Evolutionary conservation across 2,329 filamentous ascomycete species (phyloP).

Genomic region (Endocalyx cinctus): DNA sequence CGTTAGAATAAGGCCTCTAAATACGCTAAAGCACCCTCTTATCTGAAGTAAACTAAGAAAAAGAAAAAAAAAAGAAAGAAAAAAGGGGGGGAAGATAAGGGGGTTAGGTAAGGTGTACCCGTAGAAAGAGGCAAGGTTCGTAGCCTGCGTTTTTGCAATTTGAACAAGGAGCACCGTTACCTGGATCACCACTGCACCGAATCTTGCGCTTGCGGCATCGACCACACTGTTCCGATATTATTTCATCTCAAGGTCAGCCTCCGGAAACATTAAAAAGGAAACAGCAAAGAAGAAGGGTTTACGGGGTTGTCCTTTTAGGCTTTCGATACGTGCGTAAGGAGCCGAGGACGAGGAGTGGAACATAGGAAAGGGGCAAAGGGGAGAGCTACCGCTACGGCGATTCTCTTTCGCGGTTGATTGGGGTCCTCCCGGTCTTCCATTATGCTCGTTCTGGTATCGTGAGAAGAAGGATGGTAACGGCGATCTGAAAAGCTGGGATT

Average conservation of each 20-base stretch:
- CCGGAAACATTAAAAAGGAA: background rate
- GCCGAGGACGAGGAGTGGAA: conserved; percentile 1
- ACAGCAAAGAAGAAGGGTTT: too few relatives aligned
- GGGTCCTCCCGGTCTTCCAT: conserved; percentile 40
- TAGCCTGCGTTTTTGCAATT: conserved; percentile 76
- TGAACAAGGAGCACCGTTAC: conserved; percentile 70
- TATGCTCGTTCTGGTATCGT: conserved; percentile 30
- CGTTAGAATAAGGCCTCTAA: too few relatives aligned
- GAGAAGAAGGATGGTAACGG: conserved; percentile 31
- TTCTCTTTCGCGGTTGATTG: conserved; percentile 51
- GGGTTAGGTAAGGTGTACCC: conserved; percentile 49
- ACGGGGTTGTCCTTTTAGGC: too few relatives aligned
- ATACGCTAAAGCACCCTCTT: too few relatives aligned
- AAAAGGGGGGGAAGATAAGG: conserved; percentile 2
- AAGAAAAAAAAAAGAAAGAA: conserved; percentile 11
- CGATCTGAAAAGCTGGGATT: conserved; percentile 35
- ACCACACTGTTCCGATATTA: conserved; percentile 73
- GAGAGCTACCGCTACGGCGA: conserved; percentile 50
- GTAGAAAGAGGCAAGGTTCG: conserved; percentile 71
- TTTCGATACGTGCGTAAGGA: too few relatives aligned
- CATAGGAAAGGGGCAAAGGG: conserved; percentile 3
- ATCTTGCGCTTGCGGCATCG: conserved; percentile 93
- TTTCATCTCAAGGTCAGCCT: too few relatives aligned
- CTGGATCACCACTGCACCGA: conserved; percentile 81
- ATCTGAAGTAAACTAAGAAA: conserved; percentile 3